phyloP scores from a whole-genome alignment of 352 stramenopile species.

The Phytophthora foliorum region DNA sequence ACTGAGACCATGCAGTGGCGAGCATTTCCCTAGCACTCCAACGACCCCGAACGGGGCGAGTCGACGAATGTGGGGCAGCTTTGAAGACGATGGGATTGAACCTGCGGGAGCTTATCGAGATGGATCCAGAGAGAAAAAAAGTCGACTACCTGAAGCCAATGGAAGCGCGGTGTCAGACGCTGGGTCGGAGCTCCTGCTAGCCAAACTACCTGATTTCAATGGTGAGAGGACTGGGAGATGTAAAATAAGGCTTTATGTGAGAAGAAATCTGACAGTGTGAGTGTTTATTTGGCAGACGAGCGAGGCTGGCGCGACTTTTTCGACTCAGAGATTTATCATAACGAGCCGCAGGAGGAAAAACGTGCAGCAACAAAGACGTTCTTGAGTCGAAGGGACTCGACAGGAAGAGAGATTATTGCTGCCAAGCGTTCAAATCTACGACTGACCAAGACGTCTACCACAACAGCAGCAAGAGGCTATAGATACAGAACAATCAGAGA shows the following conservation, averaged over 20 bases:
- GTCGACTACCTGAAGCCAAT: conserved; percentile 16
- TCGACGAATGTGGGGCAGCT: conserved; percentile 25
- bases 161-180: conserved; percentile 12
- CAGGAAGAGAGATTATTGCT: conserved; percentile 1
- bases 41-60: conserved; percentile 27
- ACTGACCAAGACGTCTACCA: conserved; percentile 6
- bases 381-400: not conserved
- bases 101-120: conserved; percentile 21
- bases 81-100: conserved; percentile 30
- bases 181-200: conserved; percentile 42
- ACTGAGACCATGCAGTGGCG: conserved; percentile 9
- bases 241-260: not conserved
- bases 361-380: conserved; percentile 18
- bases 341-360: conserved; percentile 21
- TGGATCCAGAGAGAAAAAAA: conserved; percentile 12
- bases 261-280: conserved; percentile 12
- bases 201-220: conserved; percentile 51
- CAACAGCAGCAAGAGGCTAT: conserved; percentile 3
- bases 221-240: conserved; percentile 29
- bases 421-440: conserved; percentile 17
- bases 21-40: conserved; percentile 15
- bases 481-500: conserved; percentile 36
- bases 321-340: conserved; percentile 56
- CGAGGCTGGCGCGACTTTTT: conserved; percentile 60
- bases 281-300: conserved; percentile 41